Percentiles rank a stretch among this genome's conserved stretches.
Evolutionary conservation across 306 rosid genomes (phyloP).

Genomic region (Urtica urens): DNA sequence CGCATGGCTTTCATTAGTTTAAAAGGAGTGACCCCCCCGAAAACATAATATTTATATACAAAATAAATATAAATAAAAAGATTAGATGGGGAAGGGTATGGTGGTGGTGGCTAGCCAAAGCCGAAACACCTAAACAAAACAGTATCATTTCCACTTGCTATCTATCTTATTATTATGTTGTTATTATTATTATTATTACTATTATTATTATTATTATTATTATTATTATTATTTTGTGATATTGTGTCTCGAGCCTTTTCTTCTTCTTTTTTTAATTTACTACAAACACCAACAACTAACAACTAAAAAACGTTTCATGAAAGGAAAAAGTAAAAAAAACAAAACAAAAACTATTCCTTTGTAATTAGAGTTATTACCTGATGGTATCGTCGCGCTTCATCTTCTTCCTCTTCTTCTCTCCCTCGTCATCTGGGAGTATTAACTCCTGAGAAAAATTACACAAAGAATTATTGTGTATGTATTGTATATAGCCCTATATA

Average conservation of each 20-base stretch:
- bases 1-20: constrained; percentile 42
- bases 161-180: constrained; percentile 1
- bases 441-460: constrained; percentile 20
- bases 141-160: constrained; percentile 65
- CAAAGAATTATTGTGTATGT: background rate
- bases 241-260: constrained; percentile 36
- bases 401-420: constrained; percentile 14
- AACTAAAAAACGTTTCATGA: constrained; percentile 32
- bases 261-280: constrained; percentile 46
- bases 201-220: constrained; percentile 1
- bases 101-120: constrained; percentile 40
- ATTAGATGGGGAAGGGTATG: constrained; percentile 38
- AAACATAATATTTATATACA: background rate
- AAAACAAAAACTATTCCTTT: background rate
- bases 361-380: constrained; percentile 33
- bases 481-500: background rate
- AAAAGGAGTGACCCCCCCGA: constrained; percentile 17
- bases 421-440: constrained; percentile 16
- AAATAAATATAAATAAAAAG: constrained; percentile 8
- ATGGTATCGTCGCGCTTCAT: constrained; percentile 31
- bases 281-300: too few relatives aligned
- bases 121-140: constrained; percentile 32
- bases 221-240: constrained; percentile 12
- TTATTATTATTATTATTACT: background rate
- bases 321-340: constrained; percentile 11